phyloP scores from a whole-genome alignment of 352 stramenopile species.

The Phytophthora brassicae region DNA sequence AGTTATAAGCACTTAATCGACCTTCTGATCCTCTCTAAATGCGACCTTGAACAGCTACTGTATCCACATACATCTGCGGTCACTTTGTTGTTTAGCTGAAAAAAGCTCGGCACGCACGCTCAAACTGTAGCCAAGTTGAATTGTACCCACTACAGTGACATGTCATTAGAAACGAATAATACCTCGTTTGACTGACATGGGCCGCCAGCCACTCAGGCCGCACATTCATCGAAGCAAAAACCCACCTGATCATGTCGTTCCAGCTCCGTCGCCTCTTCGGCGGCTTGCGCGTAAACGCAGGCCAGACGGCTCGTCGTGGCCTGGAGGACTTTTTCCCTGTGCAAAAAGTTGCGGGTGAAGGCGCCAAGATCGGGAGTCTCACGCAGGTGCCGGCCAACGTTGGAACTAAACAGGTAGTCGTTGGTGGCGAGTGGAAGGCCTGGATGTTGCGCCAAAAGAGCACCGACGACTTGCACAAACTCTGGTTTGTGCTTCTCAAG shows the following conservation, averaged over 20 bases:
- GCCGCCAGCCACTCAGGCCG: conserved; percentile 4
- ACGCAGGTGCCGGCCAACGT: conserved; percentile 67
- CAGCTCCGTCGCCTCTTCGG: conserved; percentile 73
- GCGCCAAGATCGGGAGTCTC: conserved; percentile 49
- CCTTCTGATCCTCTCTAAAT: too few species aligned
- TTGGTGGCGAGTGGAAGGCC: conserved; percentile 94
- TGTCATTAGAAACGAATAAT: background rate
- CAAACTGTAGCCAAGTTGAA: too few species aligned
- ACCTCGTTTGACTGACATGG: background rate
- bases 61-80: too few species aligned
- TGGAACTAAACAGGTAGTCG: conserved; percentile 55
- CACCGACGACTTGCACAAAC: conserved; percentile 98
- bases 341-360: conserved; percentile 50
- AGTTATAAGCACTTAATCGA: too few species aligned
- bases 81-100: too few species aligned
- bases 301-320: conserved; percentile 43
- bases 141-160: too few species aligned
- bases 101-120: too few species aligned
- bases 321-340: conserved; percentile 79
- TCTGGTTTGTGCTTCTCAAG: conserved; percentile 98
- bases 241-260: conserved; percentile 41
- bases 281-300: conserved; percentile 47
- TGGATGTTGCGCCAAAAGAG: conserved; percentile 97
- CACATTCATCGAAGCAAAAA: conserved; percentile 8
- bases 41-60: too few species aligned